Base-by-base conservation (phyloP, 2,329 filamentous ascomycete genomes). In the Botryosphaeria dothidea region DNA sequence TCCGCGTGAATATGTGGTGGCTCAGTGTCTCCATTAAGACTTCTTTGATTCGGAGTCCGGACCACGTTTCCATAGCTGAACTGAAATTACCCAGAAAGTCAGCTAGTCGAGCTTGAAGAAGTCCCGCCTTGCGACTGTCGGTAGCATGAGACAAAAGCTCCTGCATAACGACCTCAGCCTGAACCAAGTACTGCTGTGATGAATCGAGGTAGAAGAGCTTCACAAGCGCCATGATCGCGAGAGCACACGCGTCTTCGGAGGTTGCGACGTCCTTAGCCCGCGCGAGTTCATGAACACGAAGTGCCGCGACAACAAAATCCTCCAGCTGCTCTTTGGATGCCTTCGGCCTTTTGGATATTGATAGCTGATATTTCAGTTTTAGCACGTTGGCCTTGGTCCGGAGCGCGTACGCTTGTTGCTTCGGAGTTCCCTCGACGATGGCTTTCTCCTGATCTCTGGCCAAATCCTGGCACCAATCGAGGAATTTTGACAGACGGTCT, bases 1-100 rank as follows among this genome's bases (percentile, higher is more conserved):
- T 41, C 25, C 58, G 46, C 2, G 64, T 62, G 19, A 62, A 56
- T 48, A 66, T 66, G 57, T 54, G 56, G 29, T 66, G 64, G 15
- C 34, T 43, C 15, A 66, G 48, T 21, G 64, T 66, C 23, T 66
- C 64, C 43, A 49, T 51, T 8, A 66, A 48, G 23, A 66, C 49
- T 15, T 66, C 64, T 29, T 66, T 66, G 19, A 62, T 56, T 17
- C 21, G 43, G 7, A 62, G 36, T 6, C 36, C 49, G 7, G 46
- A 27, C 51, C 49, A 62, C 6, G 38, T 48, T 29, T 48, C 29
- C 48, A 62, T 56, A 4, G 36, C 38, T 19, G 57, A 46, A 21
- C 38, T 25, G 46, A 62, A 62, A 41, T 60, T 60, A 7, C 64
- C 64, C 29, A 62, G 3, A 6, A 46, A 62, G 4, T 56, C 43